phyloP scores from a whole-genome alignment of 1,284 basidiomycete genomes.

The Boletellus deceptivus region DNA sequence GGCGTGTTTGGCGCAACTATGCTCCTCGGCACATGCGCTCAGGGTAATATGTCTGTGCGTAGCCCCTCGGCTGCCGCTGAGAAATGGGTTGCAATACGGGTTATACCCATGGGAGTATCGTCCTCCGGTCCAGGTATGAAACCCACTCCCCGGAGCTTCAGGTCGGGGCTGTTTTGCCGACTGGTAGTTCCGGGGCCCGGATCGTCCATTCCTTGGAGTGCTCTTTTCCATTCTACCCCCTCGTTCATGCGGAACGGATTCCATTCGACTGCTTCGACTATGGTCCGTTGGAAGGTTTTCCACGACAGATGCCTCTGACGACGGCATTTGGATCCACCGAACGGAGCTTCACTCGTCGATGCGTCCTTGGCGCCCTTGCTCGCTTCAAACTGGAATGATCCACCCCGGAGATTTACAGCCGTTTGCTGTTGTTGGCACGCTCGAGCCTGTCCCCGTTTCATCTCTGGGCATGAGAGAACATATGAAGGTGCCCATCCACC shows the following conservation, averaged over 20 bases:
- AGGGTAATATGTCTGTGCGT: conserved; percentile 24
- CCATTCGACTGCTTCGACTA: conserved; percentile 7
- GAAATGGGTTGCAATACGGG: conserved; percentile 20
- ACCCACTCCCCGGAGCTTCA: background rate
- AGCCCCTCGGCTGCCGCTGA: conserved; percentile 9
- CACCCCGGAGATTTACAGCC: conserved; percentile 17
- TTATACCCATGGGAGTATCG: background rate
- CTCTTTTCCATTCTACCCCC: conserved; percentile 5
- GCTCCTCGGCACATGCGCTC: conserved; percentile 11
- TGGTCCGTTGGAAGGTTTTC: conserved; percentile 3
- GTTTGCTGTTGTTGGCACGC: conserved; percentile 11
- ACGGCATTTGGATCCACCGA: conserved; percentile 17
- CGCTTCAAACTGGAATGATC: background rate
- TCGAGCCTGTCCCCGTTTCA: conserved; percentile 21
- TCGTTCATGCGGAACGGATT: conserved; percentile 5
- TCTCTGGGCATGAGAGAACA: conserved; percentile 8
- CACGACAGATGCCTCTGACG: no score
- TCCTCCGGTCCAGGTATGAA: background rate
- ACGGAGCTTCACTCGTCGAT: no score
- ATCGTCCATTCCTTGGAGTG: background rate
- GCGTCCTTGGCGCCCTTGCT: conserved; percentile 6
- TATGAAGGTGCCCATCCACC: background rate
- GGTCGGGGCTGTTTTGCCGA: background rate
- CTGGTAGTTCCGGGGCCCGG: conserved; percentile 3
- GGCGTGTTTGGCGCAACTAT: conserved; percentile 22